Evolutionary conservation across 2,329 filamentous ascomycete species (phyloP).

Genomic region (Cytospora mali): DNA sequence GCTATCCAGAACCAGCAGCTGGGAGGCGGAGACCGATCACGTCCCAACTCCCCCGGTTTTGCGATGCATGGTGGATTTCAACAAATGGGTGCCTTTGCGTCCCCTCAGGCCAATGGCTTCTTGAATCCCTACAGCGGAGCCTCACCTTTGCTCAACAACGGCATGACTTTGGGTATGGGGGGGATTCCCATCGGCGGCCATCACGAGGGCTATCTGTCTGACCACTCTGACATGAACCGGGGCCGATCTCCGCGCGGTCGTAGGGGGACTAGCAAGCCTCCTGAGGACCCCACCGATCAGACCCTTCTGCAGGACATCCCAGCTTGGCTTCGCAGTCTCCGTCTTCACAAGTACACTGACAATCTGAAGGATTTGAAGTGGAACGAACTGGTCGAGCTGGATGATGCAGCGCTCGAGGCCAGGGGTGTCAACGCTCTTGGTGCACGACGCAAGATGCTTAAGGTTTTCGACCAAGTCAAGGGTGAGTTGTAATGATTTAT

Average conservation of each 20-base stretch:
- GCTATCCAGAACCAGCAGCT: constrained; percentile 65
- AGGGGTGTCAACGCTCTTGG: constrained; percentile 94
- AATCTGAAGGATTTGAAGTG: constrained; percentile 97
- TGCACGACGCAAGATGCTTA: constrained; percentile 95
- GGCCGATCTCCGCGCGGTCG: constrained; percentile 91
- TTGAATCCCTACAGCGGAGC: constrained; percentile 81
- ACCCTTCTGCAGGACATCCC: constrained; percentile 91
- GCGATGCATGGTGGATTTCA: constrained; percentile 56
- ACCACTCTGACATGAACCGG: constrained; percentile 88
- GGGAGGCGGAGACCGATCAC: constrained; percentile 74
- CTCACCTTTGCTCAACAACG: constrained; percentile 70
- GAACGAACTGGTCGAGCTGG: constrained; percentile 87
- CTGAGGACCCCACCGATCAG: constrained; percentile 94
- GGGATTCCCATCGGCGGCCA: constrained; percentile 70
- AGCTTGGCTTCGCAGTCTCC: constrained; percentile 89
- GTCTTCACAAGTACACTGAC: constrained; percentile 98
- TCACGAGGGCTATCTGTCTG: constrained; percentile 86
- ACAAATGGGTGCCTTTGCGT: constrained; percentile 73
- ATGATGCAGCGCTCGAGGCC: constrained; percentile 90
- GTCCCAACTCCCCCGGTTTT: constrained; percentile 86
- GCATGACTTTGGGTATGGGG: constrained; percentile 71
- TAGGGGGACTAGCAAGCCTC: constrained; percentile 93
- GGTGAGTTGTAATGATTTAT: constrained; percentile 47
- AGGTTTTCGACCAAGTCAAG: constrained; percentile 97
- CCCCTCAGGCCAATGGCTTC: constrained; percentile 93